Evolutionary conservation across 2,329 filamentous ascomycete species (phyloP).

Genomic region (Epichloe gansuensis): DNA sequence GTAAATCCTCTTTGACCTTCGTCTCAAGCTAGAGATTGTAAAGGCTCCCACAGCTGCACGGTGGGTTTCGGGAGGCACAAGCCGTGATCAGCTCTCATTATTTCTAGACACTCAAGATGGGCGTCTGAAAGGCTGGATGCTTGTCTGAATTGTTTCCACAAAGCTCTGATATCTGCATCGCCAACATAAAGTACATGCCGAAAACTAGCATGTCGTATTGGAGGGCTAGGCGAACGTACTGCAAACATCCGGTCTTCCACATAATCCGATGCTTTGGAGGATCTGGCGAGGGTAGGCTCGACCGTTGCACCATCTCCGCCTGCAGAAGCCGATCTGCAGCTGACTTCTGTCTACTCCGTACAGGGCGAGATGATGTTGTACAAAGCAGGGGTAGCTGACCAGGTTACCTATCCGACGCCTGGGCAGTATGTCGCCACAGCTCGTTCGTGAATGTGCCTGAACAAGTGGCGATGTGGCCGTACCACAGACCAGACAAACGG

Average conservation of each 20-base stretch:
- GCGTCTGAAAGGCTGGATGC: neutral
- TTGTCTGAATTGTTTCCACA: neutral
- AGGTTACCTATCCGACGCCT: neutral
- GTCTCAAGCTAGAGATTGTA: neutral
- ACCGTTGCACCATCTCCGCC: conserved; percentile 1
- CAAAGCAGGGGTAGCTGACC: neutral
- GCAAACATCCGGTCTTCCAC: conserved; percentile 1
- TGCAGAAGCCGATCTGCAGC: conserved; percentile 3
- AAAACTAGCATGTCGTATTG: neutral
- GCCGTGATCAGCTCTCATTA: neutral
- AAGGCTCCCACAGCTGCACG: too few species aligned
- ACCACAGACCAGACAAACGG: neutral
- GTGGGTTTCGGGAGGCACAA: neutral
- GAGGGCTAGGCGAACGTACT: neutral
- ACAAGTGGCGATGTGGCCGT: neutral
- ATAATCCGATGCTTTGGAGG: neutral
- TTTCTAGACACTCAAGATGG: neutral
- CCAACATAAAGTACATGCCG: neutral
- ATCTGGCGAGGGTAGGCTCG: neutral
- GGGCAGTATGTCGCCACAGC: neutral
- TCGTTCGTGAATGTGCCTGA: neutral
- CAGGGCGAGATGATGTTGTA: neutral
- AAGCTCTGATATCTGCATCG: neutral
- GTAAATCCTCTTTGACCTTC: neutral
- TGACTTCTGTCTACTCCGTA: neutral